These are phyloP conservation scores for Berkeleyomyces basicola DNA, from an alignment of 2,329 filamentous ascomycete species.

Conservation along the genomic window DNA sequence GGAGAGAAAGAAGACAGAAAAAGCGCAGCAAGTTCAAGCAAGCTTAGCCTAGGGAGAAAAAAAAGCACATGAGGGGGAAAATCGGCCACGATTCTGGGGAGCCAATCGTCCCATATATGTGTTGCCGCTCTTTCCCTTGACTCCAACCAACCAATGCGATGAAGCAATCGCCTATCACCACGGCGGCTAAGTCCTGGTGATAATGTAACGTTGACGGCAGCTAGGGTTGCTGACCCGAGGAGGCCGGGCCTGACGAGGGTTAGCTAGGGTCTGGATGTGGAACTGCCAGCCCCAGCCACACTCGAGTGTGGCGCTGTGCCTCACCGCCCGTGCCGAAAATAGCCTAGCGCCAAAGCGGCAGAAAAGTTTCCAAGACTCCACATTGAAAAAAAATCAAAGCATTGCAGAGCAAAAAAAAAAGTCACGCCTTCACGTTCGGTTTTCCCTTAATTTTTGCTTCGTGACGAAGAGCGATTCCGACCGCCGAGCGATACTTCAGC, in stretches of 20 bases:
- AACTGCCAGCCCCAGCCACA: background rate
- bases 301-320: background rate
- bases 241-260: background rate
- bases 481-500: background rate
- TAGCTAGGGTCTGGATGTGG: background rate
- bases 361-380: constrained; percentile 7
- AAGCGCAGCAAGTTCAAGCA: background rate
- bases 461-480: background rate
- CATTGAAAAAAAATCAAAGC: constrained; percentile 6
- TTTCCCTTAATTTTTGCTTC: background rate
- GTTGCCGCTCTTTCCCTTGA: background rate
- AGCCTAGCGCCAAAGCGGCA: background rate
- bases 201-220: background rate
- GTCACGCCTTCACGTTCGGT: background rate
- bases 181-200: background rate
- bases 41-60: background rate
- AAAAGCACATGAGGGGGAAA: background rate
- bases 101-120: background rate
- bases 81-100: background rate
- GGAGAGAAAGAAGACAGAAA: background rate
- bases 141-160: background rate
- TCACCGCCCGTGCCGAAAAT: background rate
- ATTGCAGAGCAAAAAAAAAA: background rate
- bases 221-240: background rate
- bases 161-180: background rate